Evolutionary conservation across 805 yeast genomes (phyloP), one percentile per base, ranked within the genome.

Genomic region (Pichia gijzeniarum): DNA sequence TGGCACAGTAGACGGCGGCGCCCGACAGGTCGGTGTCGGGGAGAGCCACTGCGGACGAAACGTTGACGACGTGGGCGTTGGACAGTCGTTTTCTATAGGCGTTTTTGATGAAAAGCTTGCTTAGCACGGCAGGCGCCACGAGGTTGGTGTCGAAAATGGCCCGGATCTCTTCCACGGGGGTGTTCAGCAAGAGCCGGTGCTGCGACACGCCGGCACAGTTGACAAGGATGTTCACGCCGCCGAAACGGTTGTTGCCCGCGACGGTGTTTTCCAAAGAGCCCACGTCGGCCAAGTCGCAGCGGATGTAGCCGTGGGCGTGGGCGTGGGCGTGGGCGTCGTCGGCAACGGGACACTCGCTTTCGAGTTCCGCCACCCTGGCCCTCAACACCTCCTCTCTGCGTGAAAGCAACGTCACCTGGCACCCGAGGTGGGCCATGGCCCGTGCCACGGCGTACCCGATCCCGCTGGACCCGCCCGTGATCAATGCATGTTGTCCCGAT

Each of bases 401-500:
- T 0, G 87, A 73, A 5, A 79, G 50, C 16, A 83, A 57, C 0
- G 80, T 67, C 5, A 79, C 65, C 18, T 65, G 65, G 21, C 76
- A 73, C 1, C 90, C 90, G 25, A 65, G 53, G 0, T 50, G 40
- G 0, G 86, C 74, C 22, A 84, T 64, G 27, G 54, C 58, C 30
- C 57, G 51, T 0, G 88, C 82, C 16, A 85, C 73, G 0, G 71
- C 71, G 3, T 68, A 62, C 0, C 93, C 93, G 13, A 84, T 65
- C 0, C 93, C 91, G 38, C 73, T 64, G 0, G 89, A 79, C 0
- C 82, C 89, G 1, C 93, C 93, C 0, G 88, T 82, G 2, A 82
- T 62, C 4, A 77, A 52, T 0, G 80, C 82, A 47, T 53, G 60
- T 27, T 60, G 62, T 13, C 48, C 45, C 5, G 35, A 5, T 9